Percentiles rank a stretch among this genome's conserved stretches.
Conservation (phyloP, 108 stramenopile species). For the Chaetoceros tenuissimus region DNA sequence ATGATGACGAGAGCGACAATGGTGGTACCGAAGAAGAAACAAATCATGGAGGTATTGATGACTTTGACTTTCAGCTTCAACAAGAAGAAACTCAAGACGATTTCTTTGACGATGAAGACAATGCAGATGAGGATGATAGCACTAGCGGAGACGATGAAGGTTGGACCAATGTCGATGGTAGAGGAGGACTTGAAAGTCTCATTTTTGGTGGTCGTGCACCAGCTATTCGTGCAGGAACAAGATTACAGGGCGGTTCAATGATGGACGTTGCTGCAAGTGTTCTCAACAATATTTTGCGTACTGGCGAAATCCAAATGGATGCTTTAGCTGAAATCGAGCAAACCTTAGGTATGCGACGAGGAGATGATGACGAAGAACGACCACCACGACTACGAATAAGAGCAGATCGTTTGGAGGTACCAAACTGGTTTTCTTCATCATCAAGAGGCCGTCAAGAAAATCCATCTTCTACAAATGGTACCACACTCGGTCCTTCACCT, state of each 20-base stretch:
- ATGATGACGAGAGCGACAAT: conserved; percentile 23
- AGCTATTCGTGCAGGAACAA: neutral
- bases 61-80: conserved; percentile 11
- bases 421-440: conserved; percentile 7
- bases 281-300: conserved; percentile 59
- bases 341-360: conserved; percentile 48
- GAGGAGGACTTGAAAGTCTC: conserved; percentile 44
- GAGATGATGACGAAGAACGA: neutral
- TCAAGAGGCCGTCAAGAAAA: neutral
- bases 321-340: conserved; percentile 59
- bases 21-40: conserved; percentile 42
- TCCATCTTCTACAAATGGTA: neutral
- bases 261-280: conserved; percentile 70
- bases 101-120: conserved; percentile 14
- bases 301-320: conserved; percentile 45
- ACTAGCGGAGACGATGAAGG: conserved; percentile 34
- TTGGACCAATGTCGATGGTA: conserved; percentile 68
- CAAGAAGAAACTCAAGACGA: conserved; percentile 13
- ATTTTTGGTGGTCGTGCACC: conserved; percentile 9
- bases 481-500: conserved; percentile 25
- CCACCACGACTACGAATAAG: neutral
- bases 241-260: conserved; percentile 7
- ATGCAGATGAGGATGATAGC: conserved; percentile 13
- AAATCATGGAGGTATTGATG: conserved; percentile 31
- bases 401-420: neutral